phyloP scores from a whole-genome alignment of 2,329 filamentous ascomycete species.

The Scleromitrula shiraiana region DNA sequence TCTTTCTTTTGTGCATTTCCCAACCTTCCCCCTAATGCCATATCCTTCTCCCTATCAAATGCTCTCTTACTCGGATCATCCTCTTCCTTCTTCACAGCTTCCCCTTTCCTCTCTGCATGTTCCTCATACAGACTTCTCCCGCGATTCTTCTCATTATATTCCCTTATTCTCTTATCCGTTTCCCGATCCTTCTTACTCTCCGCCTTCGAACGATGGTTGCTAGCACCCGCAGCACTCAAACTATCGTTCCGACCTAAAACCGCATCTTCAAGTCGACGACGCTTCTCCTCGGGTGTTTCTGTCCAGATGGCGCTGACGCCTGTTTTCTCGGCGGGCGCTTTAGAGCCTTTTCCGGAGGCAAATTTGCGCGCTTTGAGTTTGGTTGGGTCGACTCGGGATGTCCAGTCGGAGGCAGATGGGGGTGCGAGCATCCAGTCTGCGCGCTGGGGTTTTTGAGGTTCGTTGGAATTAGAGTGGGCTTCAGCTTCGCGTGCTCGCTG shows the following conservation, averaged over 20 bases:
- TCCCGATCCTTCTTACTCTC: slow-evolving; percentile 32
- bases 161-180: slow-evolving; percentile 43
- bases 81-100: slow-evolving; percentile 42
- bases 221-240: slow-evolving; percentile 4
- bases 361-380: slow-evolving; percentile 78
- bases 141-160: slow-evolving; percentile 49
- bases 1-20: slow-evolving; percentile 67
- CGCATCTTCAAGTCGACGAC: slow-evolving; percentile 69
- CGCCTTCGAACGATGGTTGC: slow-evolving; percentile 14
- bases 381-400: slow-evolving; percentile 68
- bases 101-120: slow-evolving; percentile 35
- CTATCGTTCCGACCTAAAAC: slow-evolving; percentile 59
- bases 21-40: slow-evolving; percentile 67
- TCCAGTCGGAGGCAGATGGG: slow-evolving; percentile 45
- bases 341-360: slow-evolving; percentile 56
- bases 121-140: slow-evolving; percentile 51
- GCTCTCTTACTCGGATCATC: slow-evolving; percentile 85
- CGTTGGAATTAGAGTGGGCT: slow-evolving; percentile 13
- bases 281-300: slow-evolving; percentile 83
- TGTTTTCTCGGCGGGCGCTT: slow-evolving; percentile 30
- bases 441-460: slow-evolving; percentile 48
- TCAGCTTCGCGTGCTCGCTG: neutral
- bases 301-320: slow-evolving; percentile 59
- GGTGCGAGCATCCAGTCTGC: slow-evolving; percentile 82
- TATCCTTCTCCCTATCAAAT: slow-evolving; percentile 92